Evolutionary conservation across 441 rosid species (phyloP).

Genomic region (Populus tomentosa): DNA sequence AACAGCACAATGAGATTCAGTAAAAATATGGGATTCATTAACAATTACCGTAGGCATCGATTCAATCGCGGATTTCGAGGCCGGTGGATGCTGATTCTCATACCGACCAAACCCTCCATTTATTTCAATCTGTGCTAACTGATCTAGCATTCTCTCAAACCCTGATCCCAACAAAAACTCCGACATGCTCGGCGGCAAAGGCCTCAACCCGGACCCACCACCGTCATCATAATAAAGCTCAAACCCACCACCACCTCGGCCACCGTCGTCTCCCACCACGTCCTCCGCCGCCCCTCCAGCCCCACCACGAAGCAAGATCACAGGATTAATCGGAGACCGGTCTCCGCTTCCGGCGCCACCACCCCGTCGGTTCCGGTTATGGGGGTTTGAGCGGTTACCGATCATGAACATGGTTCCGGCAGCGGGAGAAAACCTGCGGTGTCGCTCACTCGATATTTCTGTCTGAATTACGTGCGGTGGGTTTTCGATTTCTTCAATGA

Average conservation of each 20-base stretch:
- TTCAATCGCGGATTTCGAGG: constrained; percentile 75
- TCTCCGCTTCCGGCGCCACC: constrained; percentile 45
- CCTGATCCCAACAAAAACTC: constrained; percentile 83
- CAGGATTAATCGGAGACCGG: constrained; percentile 72
- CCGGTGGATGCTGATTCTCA: constrained; percentile 53
- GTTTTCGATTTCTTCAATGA: constrained; percentile 62
- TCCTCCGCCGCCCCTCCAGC: constrained; percentile 14
- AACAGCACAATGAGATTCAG: constrained; percentile 78
- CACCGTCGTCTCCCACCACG: constrained; percentile 18
- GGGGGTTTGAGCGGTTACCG: constrained; percentile 19
- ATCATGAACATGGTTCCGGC: constrained; percentile 38
- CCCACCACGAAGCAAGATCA: constrained; percentile 60
- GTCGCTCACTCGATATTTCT: neutral
- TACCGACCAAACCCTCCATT: constrained; percentile 47
- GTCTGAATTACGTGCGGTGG: constrained; percentile 1
- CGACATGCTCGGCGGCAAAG: constrained; percentile 62
- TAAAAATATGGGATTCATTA: constrained; percentile 26
- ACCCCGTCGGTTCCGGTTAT: constrained; percentile 19
- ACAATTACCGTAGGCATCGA: constrained; percentile 65
- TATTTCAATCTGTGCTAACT: constrained; percentile 68
- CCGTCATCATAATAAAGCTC: constrained; percentile 88
- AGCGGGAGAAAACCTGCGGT: neutral
- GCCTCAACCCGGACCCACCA: constrained; percentile 68
- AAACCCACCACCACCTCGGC: constrained; percentile 37
- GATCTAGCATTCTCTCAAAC: constrained; percentile 64